Base-by-base conservation (phyloP, 345 rosid species). In the Lepidium africanum region DNA sequence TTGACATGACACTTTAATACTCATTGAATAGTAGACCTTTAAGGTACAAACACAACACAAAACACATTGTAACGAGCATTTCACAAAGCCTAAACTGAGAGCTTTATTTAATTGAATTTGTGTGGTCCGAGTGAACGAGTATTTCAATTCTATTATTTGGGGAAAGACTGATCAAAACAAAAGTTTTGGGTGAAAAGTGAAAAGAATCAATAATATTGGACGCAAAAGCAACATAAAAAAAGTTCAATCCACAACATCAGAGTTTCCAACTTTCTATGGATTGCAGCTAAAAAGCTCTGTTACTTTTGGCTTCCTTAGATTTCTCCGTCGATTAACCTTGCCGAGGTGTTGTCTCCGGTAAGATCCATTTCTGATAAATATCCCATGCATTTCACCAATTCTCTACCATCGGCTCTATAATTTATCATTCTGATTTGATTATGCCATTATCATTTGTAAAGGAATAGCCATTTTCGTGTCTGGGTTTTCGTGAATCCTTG, bases 281-380 rank as follows among this genome's bases (percentile, higher is more conserved):
- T 73, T 40, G 55, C 41, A 46, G 60, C 35, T 12, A 13, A 19
- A 30, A 13, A 37, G 46, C 55, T 43, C 54, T 21, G 56, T 15
- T 15, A 9, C 40, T 46, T 19, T 36, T 23, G n/a, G 38, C 59
- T 56, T 25, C 57, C 25, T 66, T 59, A 59, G 67, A 27, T 63
- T 57, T 74, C 63, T 74, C 63, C 68, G 62, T 59, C 65, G 67
- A 50, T 32, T 60, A 50, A 48, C 19, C 19, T 59, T 9, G 52
- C 37, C 55, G 16, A 61, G 68, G n/a, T 33, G 41, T 39, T 10
- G 35, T 59, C 43, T 51, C 43, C 16, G 75, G 56, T 63, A 43
- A 47, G 42, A 47, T 63, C 47, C 9, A 50, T 50, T 21, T 33
- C 43, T 41, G 58, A 10, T 51, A 9, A n/a, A 30, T 4, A 19